Base-by-base conservation (phyloP, 2,329 filamentous ascomycete species). In the Trichoderma brevicompactum region DNA sequence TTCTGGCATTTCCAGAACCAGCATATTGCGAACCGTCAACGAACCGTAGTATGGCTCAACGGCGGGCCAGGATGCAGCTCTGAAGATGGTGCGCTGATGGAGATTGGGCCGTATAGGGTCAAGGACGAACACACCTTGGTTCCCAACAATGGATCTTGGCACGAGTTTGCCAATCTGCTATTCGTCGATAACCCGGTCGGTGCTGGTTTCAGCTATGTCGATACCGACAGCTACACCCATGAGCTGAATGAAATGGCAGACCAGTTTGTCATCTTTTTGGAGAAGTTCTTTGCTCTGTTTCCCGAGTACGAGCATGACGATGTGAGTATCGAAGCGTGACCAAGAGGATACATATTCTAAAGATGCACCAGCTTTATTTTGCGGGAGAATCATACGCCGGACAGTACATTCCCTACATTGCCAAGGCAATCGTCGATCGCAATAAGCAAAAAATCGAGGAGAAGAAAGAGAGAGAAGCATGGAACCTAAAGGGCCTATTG, bases 1-100 rank as follows among this genome's bases (percentile, higher is more conserved):
- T 99, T 99, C 83, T 99, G 95, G 95, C 92, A 97, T 74, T 97
- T 92, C 76, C 88, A 97, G 76, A 98, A 98, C 76, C 87, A 92
- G 71, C 95, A 99, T 77, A 97, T 99, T 70, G 94, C 93, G 65
- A 92, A 98, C 75, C 87, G 86, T 72, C 92, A 95, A 76, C 87
- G 95, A 65, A 97, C 94, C 2, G 91, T 99, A 10, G 89, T 99
- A 73, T 99, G 96, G 95, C 81, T 99, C 65, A 99, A 99, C 75
- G 96, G 95, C 62, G 96, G 95, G 0, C 95, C 95, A 1, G 95
- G 96, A 34, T 99, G 95, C 79, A 97, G 93, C 77, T 98, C 94
- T 34, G 94, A 97, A 84, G 96, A 99, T 77, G 95, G 94, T 70
- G 93, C 92, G 2, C 79, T 98, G 82, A 98, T 98, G 85, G 95